Evolutionary conservation across 2,329 filamentous ascomycete species (phyloP).

Genomic region (Ascochyta lentis): DNA sequence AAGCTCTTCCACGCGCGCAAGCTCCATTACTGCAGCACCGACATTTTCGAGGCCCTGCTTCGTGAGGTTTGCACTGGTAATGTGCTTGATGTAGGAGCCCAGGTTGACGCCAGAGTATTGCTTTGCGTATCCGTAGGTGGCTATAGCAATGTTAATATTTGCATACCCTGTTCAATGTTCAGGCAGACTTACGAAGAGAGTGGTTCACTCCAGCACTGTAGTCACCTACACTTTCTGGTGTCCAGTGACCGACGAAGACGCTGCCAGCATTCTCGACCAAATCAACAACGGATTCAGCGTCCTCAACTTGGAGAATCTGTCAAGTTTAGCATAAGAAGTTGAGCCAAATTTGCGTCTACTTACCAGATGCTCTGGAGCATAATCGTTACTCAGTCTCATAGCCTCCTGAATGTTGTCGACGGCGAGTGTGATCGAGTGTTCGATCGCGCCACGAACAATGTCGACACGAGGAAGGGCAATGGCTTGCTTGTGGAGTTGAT

Average conservation of each 20-base stretch:
- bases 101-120: slow-evolving; percentile 98
- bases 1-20: slow-evolving; percentile 91
- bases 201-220: slow-evolving; percentile 99
- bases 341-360: not conserved
- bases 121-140: slow-evolving; percentile 96
- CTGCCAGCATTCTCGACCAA: slow-evolving; percentile 92
- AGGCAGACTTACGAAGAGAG: slow-evolving; percentile 73
- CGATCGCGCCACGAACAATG: slow-evolving; percentile 88
- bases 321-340: not conserved
- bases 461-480: slow-evolving; percentile 86
- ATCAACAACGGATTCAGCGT: slow-evolving; percentile 76
- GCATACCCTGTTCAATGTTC: too few relatives aligned
- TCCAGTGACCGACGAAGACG: slow-evolving; percentile 96
- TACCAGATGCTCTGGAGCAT: slow-evolving; percentile 87
- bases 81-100: slow-evolving; percentile 95
- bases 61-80: slow-evolving; percentile 91
- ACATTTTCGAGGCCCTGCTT: slow-evolving; percentile 85
- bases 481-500: slow-evolving; percentile 88
- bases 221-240: slow-evolving; percentile 95
- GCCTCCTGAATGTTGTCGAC: slow-evolving; percentile 78
- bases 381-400: slow-evolving; percentile 84
- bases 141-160: slow-evolving; percentile 54
- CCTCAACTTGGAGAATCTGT: slow-evolving; percentile 79
- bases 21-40: slow-evolving; percentile 87
- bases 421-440: slow-evolving; percentile 86